Evolutionary conservation across 192 early-diverging fungal species (phyloP), one percentile per base, ranked within the genome.

Genomic region (Entomortierella beljakovae): DNA sequence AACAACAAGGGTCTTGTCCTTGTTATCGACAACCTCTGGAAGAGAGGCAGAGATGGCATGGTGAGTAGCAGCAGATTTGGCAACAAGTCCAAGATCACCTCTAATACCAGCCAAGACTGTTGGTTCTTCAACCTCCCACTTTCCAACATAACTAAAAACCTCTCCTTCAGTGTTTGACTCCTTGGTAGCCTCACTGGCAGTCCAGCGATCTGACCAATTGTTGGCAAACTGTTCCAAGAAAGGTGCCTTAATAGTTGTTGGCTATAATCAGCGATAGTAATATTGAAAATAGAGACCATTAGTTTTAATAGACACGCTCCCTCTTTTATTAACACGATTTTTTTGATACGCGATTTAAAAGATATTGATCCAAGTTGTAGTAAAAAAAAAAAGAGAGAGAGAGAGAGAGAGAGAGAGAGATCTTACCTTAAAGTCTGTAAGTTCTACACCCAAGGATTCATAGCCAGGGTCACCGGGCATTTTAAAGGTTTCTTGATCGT

Each of bases 21-120:
- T 90, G 49, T 90, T 89, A 64, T 95, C 93, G 34, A 98, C 52
- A 6, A 93, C 90, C 52, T 83, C 69, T 6, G 83, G 81, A 31
- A 98, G 90, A 35, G 73, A 82, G 2, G 92, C 88, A 11, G 96
- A 92, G 65, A 98, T 95, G 29, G 96, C 96, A 68, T 95, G 93
- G 73, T 95, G 93, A 7, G 93, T 90, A 38, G 94, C 95, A 7
- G 89, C 81, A 58, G 88, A 83, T 84, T 95, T 94, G 52, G 92
- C 89, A 18, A 95, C 92, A 35, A 98, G 83, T 11, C 91, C 95
- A 34, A 82, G 65, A 81, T 98, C 95, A 46, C 90, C 90, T 26
- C 77, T 62, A 46, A 95, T 61, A 16, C 88, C 90, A 8, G 82
- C 80, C 33, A 81, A 81, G 53, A 87, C 85, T 15, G 65, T 68